A percentile compares a stretch with the other conserved stretches of the same genome.
phyloP scores from a whole-genome alignment of 108 stramenopile species.

The Cyclotella sp. region DNA sequence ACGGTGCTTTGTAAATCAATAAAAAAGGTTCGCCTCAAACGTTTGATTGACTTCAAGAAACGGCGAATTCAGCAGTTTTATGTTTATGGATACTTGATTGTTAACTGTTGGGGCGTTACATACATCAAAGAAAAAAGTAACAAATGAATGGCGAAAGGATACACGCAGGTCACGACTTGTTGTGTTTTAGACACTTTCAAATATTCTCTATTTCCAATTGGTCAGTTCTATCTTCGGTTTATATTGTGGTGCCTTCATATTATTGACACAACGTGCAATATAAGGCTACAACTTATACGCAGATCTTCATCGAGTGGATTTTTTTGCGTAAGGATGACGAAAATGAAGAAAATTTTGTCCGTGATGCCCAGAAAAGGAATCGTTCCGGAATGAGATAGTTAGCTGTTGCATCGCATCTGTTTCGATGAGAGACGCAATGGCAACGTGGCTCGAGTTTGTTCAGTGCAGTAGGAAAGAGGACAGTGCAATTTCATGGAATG shows the following conservation, averaged over 20 bases:
- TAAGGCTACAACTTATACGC: too few relatives aligned
- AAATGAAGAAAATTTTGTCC: slow-evolving; percentile 30
- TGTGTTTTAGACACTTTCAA: neutral
- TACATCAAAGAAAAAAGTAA: neutral
- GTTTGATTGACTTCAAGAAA: slow-evolving; percentile 6
- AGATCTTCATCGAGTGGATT: slow-evolving; percentile 26
- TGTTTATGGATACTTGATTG: slow-evolving; percentile 4
- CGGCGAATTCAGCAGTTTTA: neutral
- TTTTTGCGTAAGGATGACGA: slow-evolving; percentile 44
- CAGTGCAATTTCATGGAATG: slow-evolving; percentile 19
- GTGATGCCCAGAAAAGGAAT: slow-evolving; percentile 28
- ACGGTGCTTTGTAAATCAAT: slow-evolving; percentile 14
- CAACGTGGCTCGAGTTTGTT: slow-evolving; percentile 19
- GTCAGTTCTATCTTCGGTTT: too few relatives aligned
- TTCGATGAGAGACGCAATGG: slow-evolving; percentile 11
- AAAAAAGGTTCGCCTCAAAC: slow-evolving; percentile 12
- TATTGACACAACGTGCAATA: too few relatives aligned
- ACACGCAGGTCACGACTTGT: neutral
- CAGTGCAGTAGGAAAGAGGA: slow-evolving; percentile 3
- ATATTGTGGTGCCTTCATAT: too few relatives aligned
- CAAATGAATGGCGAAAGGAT: neutral
- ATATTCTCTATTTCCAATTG: neutral
- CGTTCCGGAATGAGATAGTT: slow-evolving; percentile 23
- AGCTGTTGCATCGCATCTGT: slow-evolving; percentile 8
- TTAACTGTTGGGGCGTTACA: neutral